These are phyloP conservation scores for Xylaria sp. DNA, from an alignment of 2,329 filamentous ascomycete genomes.

Conservation along the genomic window DNA sequence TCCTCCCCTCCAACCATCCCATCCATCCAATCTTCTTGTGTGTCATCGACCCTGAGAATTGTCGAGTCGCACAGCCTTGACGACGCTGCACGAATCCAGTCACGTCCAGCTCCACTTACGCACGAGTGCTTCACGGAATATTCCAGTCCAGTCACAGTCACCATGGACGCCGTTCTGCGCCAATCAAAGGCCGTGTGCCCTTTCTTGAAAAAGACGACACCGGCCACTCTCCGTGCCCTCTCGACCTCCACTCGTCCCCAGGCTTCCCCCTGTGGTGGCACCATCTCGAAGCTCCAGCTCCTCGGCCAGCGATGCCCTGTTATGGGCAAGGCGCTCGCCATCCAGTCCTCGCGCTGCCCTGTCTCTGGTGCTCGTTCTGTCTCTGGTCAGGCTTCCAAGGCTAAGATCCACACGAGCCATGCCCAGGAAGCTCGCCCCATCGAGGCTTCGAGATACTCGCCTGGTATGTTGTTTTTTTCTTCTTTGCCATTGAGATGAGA, in stretches of 20 bases:
- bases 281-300: conserved; percentile 95
- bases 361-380: conserved; percentile 48
- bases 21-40: neutral
- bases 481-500: neutral
- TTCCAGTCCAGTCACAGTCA: conserved; percentile 45
- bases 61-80: neutral
- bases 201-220: conserved; percentile 91
- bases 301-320: conserved; percentile 92
- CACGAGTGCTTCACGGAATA: neutral
- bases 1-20: neutral
- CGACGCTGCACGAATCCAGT: neutral
- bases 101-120: neutral
- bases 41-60: neutral
- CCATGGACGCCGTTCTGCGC: conserved; percentile 90
- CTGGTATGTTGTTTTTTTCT: conserved; percentile 38
- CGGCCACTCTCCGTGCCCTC: conserved; percentile 83
- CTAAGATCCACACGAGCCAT: conserved; percentile 75
- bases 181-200: conserved; percentile 97
- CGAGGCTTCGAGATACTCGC: conserved; percentile 53
- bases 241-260: conserved; percentile 66
- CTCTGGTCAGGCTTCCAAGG: conserved; percentile 47
- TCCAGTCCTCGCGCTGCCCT: conserved; percentile 62
- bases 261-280: conserved; percentile 73
- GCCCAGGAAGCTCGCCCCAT: conserved; percentile 73
- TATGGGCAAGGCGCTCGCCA: conserved; percentile 95